Percentiles rank a stretch among this genome's conserved stretches.
Evolutionary conservation across 116 monocot genomes (phyloP).

Genomic region (Zostera marina): DNA sequence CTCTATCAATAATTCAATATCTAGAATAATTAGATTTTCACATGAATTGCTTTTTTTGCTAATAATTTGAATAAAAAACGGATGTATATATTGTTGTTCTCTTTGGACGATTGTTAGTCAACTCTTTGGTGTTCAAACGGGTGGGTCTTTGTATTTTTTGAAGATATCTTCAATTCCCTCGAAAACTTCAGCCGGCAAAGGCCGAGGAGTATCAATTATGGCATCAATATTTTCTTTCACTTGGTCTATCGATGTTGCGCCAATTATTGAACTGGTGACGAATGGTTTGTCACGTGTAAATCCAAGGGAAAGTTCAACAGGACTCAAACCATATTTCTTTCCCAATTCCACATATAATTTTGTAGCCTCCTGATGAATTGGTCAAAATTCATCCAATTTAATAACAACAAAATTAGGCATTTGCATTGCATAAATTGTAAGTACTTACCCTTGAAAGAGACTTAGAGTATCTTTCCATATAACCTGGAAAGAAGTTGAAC

Average conservation of each 20-base stretch:
- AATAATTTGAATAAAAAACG: not conserved
- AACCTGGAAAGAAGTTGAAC: constrained; percentile 78
- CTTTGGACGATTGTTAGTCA: not conserved
- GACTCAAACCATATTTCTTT: constrained; percentile 55
- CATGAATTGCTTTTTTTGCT: no score
- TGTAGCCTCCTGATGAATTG: constrained; percentile 56
- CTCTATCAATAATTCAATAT: no score
- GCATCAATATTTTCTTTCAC: constrained; percentile 80
- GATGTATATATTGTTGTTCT: no score
- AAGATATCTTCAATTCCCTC: constrained; percentile 56
- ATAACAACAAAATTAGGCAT: not conserved
- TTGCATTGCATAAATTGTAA: not conserved
- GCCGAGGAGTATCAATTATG: constrained; percentile 33
- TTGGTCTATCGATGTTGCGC: constrained; percentile 72
- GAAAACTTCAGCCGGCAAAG: constrained; percentile 47
- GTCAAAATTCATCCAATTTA: not conserved
- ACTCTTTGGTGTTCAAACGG: not conserved
- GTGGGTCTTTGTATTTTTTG: constrained; percentile 71
- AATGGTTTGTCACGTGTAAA: constrained; percentile 68
- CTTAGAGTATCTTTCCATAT: constrained; percentile 83
- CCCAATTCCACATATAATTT: constrained; percentile 45
- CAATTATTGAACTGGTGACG: constrained; percentile 68
- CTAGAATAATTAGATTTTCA: not conserved
- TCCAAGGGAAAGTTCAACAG: constrained; percentile 77
- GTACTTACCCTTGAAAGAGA: constrained; percentile 61